Conservation (phyloP, 352 stramenopile genomes). For the Elongisporangium prolatum region DNA sequence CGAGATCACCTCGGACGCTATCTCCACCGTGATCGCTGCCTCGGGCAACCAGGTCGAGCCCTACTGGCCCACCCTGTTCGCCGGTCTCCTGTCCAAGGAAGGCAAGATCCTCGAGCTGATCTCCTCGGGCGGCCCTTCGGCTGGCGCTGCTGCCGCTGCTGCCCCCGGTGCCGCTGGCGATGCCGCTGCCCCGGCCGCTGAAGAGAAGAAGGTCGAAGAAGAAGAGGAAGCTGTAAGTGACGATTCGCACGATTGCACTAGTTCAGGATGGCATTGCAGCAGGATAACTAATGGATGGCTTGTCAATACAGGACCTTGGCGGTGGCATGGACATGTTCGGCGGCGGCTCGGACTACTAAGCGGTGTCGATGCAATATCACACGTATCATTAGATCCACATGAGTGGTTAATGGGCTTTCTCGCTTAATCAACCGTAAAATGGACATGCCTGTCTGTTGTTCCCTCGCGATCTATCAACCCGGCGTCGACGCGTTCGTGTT, state of each 20-base stretch:
- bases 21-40: slow-evolving; percentile 59
- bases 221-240: slow-evolving; percentile 59
- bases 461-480: background rate
- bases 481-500: background rate
- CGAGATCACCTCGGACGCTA: slow-evolving; percentile 74
- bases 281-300: slow-evolving; percentile 8
- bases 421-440: background rate
- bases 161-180: slow-evolving; percentile 30
- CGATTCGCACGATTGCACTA: background rate
- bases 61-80: slow-evolving; percentile 80
- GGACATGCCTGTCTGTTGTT: background rate
- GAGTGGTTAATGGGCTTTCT: background rate
- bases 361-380: slow-evolving; percentile 6
- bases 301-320: slow-evolving; percentile 37
- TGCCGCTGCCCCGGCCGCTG: slow-evolving; percentile 25
- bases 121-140: slow-evolving; percentile 52
- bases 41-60: slow-evolving; percentile 83
- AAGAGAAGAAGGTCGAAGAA: slow-evolving; percentile 58
- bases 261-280: background rate
- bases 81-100: slow-evolving; percentile 66
- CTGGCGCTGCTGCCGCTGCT: slow-evolving; percentile 28
- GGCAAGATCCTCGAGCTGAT: slow-evolving; percentile 79
- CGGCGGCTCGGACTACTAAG: slow-evolving; percentile 59
- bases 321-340: slow-evolving; percentile 74
- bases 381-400: background rate